Percentiles rank a stretch among this genome's conserved stretches.
These are phyloP conservation scores for Gastrolobium villosum DNA, from an alignment of 306 rosid species.

Conservation along the genomic window DNA sequence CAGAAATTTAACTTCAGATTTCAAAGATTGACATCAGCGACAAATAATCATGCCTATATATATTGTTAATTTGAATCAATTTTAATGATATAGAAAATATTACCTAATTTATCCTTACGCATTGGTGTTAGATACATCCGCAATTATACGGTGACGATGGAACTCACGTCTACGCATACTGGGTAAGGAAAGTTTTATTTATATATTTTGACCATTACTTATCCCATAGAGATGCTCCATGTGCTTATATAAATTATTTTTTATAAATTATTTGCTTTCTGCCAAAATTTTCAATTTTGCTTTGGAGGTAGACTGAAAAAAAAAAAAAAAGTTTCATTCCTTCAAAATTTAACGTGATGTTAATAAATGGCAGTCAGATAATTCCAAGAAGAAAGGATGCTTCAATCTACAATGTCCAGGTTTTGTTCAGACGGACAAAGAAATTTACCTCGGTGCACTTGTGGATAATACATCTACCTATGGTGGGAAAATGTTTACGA, in stretches of 20 bases:
- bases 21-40: no score
- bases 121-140: conserved; percentile 6
- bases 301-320: neutral
- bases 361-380: neutral
- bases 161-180: neutral
- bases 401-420: neutral
- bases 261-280: neutral
- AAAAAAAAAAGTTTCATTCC: neutral
- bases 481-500: rapidly evolving
- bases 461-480: neutral
- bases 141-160: neutral
- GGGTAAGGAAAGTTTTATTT: conserved; percentile 27
- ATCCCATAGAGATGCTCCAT: neutral
- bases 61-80: no score
- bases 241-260: neutral
- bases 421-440: neutral
- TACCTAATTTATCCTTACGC: neutral
- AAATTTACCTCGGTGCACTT: neutral
- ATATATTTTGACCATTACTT: neutral
- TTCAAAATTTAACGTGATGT: neutral
- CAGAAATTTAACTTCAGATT: no score
- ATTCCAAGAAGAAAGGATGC: conserved; percentile 22
- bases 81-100: neutral
- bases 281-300: neutral
- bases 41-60: no score